A percentile compares a stretch with the other conserved stretches of the same genome.
These are phyloP conservation scores for Diplodia corticola DNA, from an alignment of 2,329 filamentous ascomycete genomes.

Conservation along the genomic window DNA sequence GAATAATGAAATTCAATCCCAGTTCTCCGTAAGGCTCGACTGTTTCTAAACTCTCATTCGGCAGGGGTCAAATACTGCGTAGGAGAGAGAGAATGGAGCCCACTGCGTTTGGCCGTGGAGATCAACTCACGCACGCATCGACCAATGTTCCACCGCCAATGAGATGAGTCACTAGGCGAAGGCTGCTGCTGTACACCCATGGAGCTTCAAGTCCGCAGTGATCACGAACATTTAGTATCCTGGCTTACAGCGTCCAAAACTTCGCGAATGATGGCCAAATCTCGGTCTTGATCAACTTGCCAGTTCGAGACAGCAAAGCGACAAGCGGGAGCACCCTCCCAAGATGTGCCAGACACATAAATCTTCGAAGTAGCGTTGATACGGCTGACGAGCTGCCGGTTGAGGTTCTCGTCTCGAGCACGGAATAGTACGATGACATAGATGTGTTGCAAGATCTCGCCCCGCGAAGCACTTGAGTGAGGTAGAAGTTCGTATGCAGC, in stretches of 20 bases:
- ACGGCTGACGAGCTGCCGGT: conserved; percentile 63
- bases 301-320: conserved; percentile 87
- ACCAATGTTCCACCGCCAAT: background rate
- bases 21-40: background rate
- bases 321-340: conserved; percentile 71
- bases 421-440: conserved; percentile 77
- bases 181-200: background rate
- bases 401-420: conserved; percentile 65
- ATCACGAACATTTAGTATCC: background rate
- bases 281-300: conserved; percentile 69
- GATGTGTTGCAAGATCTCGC: conserved; percentile 52
- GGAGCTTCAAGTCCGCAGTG: background rate
- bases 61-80: background rate
- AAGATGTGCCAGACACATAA: conserved; percentile 80
- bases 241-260: conserved; percentile 55
- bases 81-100: background rate
- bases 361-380: conserved; percentile 76
- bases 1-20: background rate
- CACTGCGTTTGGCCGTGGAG: background rate
- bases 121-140: background rate
- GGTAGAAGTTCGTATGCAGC: conserved; percentile 68
- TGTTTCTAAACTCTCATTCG: background rate
- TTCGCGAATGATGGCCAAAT: conserved; percentile 63
- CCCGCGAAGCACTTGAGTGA: conserved; percentile 36
- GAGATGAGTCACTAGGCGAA: background rate